Evolutionary conservation across 1,284 basidiomycete species (phyloP).

Genomic region (Leccinum solheimii): DNA sequence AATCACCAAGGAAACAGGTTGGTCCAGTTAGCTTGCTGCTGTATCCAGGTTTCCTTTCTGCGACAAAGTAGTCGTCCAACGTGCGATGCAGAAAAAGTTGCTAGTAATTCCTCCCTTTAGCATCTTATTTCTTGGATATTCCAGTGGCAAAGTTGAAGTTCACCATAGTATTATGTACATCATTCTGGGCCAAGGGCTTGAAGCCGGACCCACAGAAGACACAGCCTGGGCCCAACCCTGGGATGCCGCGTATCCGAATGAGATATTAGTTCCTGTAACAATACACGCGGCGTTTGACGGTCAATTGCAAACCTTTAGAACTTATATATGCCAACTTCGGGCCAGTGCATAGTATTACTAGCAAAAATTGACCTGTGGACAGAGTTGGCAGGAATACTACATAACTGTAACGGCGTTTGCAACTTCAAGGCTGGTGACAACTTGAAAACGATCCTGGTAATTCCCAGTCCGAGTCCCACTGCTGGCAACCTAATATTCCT

Average conservation of each 20-base stretch:
- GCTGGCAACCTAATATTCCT: no score
- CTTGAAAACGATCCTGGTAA: no score
- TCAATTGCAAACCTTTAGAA: background rate
- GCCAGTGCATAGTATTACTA: no score
- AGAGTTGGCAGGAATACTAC: no score
- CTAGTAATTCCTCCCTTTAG: background rate
- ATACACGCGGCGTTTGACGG: background rate
- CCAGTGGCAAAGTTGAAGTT: background rate
- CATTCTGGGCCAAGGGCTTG: background rate
- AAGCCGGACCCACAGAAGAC: background rate
- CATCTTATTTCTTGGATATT: background rate
- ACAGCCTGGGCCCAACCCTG: background rate
- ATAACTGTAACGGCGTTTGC: no score
- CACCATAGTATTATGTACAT: background rate
- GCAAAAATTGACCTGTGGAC: no score
- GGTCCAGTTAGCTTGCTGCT: background rate
- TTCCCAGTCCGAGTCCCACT: no score
- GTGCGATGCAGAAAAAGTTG: background rate
- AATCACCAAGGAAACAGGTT: background rate
- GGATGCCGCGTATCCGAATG: background rate
- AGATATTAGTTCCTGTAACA: background rate
- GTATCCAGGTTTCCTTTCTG: background rate
- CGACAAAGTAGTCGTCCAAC: background rate
- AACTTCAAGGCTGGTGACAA: no score
- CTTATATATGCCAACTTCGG: no score